These are phyloP conservation scores for Xerocomus nothofagi DNA, from an alignment of 1,284 basidiomycete species.

Conservation along the genomic window DNA sequence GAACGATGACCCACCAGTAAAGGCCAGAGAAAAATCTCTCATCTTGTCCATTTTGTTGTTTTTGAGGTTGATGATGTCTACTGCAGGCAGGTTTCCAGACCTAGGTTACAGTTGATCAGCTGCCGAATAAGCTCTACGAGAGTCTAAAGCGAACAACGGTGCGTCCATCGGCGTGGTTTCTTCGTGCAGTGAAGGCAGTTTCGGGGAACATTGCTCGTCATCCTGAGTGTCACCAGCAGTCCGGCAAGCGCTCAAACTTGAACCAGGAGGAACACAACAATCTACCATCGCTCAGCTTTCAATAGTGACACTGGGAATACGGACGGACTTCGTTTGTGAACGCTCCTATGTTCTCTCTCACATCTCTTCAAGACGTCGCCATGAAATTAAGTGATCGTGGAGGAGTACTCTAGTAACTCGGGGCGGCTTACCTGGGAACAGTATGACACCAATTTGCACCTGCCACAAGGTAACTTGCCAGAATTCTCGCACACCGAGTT, in stretches of 20 bases:
- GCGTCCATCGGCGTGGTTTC: not conserved
- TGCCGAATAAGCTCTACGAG: not conserved
- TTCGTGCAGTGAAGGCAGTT: not conserved
- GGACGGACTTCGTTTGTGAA: conserved; percentile 21
- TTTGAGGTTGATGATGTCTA: conserved; percentile 44
- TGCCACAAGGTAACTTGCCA: conserved; percentile 31
- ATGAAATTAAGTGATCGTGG: not conserved
- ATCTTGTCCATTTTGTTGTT: conserved; percentile 37
- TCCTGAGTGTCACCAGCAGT: not conserved
- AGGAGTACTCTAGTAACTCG: not conserved
- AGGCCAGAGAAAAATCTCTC: conserved; percentile 39
- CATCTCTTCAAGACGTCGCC: conserved; percentile 20
- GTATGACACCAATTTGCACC: conserved; percentile 40
- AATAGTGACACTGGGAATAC: not conserved
- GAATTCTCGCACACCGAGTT: conserved; percentile 30
- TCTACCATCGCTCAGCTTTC: conserved; percentile 14
- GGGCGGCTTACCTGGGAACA: conserved; percentile 36
- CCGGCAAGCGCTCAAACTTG: not conserved
- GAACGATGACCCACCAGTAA: conserved; percentile 29
- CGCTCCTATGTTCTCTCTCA: conserved; percentile 14
- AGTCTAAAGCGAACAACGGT: conserved; percentile 16
- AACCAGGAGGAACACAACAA: conserved; percentile 9
- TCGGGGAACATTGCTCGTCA: not conserved
- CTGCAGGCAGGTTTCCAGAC: conserved; percentile 13
- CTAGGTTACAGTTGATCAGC: conserved; percentile 7